Conservation (phyloP, 257 asterid species). For the Jacaranda copaia region DNA sequence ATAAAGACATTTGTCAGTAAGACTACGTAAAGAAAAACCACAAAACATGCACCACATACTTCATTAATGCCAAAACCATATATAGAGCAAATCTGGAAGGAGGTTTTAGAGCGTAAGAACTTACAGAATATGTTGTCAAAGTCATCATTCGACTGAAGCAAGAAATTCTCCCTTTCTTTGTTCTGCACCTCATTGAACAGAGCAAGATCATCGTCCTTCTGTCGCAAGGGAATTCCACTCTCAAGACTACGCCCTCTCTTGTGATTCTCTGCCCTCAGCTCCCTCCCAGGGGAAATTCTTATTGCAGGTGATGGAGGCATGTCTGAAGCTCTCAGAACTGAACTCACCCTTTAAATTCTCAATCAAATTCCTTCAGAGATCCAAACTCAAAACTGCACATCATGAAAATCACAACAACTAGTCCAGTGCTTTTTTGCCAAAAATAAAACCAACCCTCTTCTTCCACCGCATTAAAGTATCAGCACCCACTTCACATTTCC, state of each 20-base stretch:
- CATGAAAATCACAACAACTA: constrained; percentile 32
- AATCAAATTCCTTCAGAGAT: constrained; percentile 41
- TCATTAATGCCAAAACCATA: constrained; percentile 33
- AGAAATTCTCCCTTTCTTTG: constrained; percentile 77
- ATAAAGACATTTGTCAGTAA: constrained; percentile 39
- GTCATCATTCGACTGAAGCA: constrained; percentile 87
- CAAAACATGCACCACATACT: constrained; percentile 17
- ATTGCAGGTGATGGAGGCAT: constrained; percentile 95
- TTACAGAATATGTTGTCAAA: constrained; percentile 85
- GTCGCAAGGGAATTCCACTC: constrained; percentile 64
- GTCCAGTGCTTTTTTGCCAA: neutral
- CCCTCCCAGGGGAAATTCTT: constrained; percentile 86
- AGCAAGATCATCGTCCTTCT: constrained; percentile 89
- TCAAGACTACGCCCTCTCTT: constrained; percentile 90
- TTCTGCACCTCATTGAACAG: constrained; percentile 89
- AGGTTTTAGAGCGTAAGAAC: constrained; percentile 39
- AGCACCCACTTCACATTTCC: constrained; percentile 42
- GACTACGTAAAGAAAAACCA: constrained; percentile 31
- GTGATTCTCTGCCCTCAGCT: constrained; percentile 72
- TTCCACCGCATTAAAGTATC: constrained; percentile 36
- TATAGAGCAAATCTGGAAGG: constrained; percentile 34
- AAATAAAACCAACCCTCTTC: constrained; percentile 26
- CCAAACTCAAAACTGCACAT: constrained; percentile 43
- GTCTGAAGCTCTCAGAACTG: constrained; percentile 32
- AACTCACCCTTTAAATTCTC: constrained; percentile 34